These are phyloP conservation scores for Scheffersomyces quercinus DNA, from an alignment of 1,139 yeast genomes.

Conservation along the genomic window DNA sequence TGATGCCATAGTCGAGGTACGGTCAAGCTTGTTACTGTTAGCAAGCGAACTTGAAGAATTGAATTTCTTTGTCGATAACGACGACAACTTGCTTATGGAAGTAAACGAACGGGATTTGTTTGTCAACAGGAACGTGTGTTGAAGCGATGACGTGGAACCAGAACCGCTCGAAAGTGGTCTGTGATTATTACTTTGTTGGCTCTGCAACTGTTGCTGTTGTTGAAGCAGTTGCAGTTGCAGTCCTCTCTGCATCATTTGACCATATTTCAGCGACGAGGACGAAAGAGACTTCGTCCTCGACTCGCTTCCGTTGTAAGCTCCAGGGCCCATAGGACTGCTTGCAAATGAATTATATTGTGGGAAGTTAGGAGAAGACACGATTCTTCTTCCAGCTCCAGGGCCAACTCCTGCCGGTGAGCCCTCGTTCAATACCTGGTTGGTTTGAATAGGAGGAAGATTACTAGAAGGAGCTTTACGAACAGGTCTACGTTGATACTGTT, in stretches of 20 bases:
- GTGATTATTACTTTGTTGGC: slow-evolving; percentile 4
- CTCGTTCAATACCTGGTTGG: slow-evolving; percentile 1
- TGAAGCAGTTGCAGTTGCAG: slow-evolving; percentile 1
- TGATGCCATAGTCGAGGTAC: slow-evolving; percentile 33
- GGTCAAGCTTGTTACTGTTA: slow-evolving; percentile 23
- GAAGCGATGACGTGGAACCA: slow-evolving; percentile 24
- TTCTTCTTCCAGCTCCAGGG: slow-evolving; percentile 8
- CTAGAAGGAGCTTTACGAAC: slow-evolving; percentile 5
- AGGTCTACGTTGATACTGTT: slow-evolving; percentile 1
- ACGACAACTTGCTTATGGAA: slow-evolving; percentile 43
- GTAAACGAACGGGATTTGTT: slow-evolving; percentile 48
- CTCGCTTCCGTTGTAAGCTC: slow-evolving; percentile 4
- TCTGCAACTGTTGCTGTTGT: slow-evolving; percentile 9
- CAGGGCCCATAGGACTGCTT: not conserved
- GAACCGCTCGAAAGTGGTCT: slow-evolving; percentile 19
- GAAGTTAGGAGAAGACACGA: slow-evolving; percentile 15
- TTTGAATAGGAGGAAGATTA: slow-evolving; percentile 3
- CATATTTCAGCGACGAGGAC: slow-evolving; percentile 12
- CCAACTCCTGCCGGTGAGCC: not conserved
- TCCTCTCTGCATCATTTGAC: not conserved
- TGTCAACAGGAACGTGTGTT: slow-evolving; percentile 40
- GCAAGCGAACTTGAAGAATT: slow-evolving; percentile 37
- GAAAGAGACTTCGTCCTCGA: slow-evolving; percentile 17
- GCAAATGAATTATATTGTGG: slow-evolving; percentile 5
- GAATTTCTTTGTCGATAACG: slow-evolving; percentile 42